A percentile compares a stretch with the other conserved stretches of the same genome.
phyloP scores from a whole-genome alignment of 2,329 filamentous ascomycete species.

The Nigrospora oryzae region DNA sequence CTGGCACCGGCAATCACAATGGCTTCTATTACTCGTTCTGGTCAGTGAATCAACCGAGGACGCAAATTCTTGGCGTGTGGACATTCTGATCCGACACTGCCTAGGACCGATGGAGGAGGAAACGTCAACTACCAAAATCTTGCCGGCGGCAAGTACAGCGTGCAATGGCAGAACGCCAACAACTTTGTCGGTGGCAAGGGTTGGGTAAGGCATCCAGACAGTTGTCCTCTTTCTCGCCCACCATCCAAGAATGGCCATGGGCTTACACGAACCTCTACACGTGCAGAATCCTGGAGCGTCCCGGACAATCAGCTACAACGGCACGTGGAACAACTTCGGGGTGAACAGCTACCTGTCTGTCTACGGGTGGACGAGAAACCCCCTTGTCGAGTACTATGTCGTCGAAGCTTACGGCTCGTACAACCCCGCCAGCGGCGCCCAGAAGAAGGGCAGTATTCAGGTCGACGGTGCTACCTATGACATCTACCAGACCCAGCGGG shows the following conservation, averaged over 20 bases:
- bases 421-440: slow-evolving; percentile 20
- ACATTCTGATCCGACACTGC: not conserved
- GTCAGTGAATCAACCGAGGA: not conserved
- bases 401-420: slow-evolving; percentile 25
- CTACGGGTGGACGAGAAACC: slow-evolving; percentile 28
- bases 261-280: no score
- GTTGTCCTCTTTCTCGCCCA: no score
- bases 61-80: slow-evolving; percentile 18
- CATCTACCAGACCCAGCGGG: slow-evolving; percentile 23
- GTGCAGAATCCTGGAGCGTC: slow-evolving; percentile 20
- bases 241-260: no score
- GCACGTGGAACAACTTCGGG: slow-evolving; percentile 20
- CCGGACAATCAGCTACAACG: slow-evolving; percentile 19
- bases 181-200: slow-evolving; percentile 45
- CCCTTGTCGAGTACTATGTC: slow-evolving; percentile 30
- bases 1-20: slow-evolving; percentile 30
- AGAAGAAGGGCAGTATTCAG: slow-evolving; percentile 18
- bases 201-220: slow-evolving; percentile 19
- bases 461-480: slow-evolving; percentile 24
- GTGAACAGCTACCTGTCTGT: slow-evolving; percentile 35
- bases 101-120: slow-evolving; percentile 36
- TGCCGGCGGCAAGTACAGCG: slow-evolving; percentile 38
- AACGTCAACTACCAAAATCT: slow-evolving; percentile 49
- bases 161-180: slow-evolving; percentile 37
- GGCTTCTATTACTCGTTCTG: slow-evolving; percentile 57